A percentile compares a stretch with the other conserved stretches of the same genome.
phyloP scores from a whole-genome alignment of 768 basidiomycete genomes.

The Phaffia tasmanica region DNA sequence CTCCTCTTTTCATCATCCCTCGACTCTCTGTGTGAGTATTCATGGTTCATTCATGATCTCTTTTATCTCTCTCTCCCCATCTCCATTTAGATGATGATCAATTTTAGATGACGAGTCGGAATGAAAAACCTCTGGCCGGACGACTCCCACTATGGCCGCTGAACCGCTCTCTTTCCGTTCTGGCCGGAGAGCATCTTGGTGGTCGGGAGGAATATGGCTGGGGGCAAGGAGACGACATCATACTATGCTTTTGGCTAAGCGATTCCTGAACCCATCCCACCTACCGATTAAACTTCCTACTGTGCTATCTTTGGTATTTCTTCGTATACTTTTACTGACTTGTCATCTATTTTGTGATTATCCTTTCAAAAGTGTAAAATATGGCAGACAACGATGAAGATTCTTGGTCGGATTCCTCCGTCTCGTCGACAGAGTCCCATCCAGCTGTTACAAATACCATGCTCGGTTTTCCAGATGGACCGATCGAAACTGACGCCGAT shows the following conservation, averaged over 20 bases:
- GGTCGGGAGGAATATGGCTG: too few species aligned
- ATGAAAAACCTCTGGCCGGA: constrained; percentile 1
- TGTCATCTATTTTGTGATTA: too few species aligned
- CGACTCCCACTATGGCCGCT: constrained; percentile 28
- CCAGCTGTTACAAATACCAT: constrained; percentile 45
- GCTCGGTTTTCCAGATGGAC: constrained; percentile 69
- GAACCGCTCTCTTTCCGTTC: neutral
- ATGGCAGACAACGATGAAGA: constrained; percentile 13
- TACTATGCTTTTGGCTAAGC: too few species aligned
- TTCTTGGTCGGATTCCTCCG: constrained; percentile 4
- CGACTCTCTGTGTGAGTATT: too few species aligned
- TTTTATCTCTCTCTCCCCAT: neutral
- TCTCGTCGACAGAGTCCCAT: constrained; percentile 12
- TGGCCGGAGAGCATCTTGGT: too few species aligned
- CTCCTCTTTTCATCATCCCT: neutral
- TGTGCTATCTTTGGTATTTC: too few species aligned
- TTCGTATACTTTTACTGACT: too few species aligned
- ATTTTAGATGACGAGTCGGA: neutral
- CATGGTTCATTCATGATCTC: too few species aligned
- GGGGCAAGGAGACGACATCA: too few species aligned
- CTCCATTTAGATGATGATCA: neutral
- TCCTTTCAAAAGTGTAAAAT: too few species aligned
- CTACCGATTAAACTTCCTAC: too few species aligned
- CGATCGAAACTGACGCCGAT: constrained; percentile 50
- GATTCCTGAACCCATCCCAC: too few species aligned